Evolutionary conservation across 257 asterid genomes (phyloP).

Genomic region (Scutellaria minor): DNA sequence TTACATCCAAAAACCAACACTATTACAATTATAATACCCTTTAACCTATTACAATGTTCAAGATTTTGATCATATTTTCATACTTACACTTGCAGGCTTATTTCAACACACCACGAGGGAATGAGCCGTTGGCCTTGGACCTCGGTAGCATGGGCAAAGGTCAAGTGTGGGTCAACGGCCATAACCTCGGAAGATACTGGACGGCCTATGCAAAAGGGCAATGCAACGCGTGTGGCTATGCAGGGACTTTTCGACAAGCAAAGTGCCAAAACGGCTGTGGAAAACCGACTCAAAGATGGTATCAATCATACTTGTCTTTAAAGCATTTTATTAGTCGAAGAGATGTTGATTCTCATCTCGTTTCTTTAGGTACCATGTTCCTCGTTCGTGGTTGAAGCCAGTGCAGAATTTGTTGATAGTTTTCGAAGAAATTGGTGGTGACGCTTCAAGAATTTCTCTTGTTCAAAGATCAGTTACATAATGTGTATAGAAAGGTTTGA

Average conservation of each 20-base stretch:
- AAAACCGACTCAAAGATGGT: conserved; percentile 96
- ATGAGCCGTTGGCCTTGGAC: conserved; percentile 80
- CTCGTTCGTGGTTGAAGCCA: conserved; percentile 88
- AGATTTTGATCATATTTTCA: not conserved
- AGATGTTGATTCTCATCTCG: not conserved
- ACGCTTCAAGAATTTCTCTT: conserved; percentile 78
- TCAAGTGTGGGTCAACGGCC: conserved; percentile 90
- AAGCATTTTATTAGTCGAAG: not conserved
- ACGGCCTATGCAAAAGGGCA: conserved; percentile 70
- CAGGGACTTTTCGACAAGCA: conserved; percentile 63
- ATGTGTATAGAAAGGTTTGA: conserved; percentile 38
- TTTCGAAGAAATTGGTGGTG: conserved; percentile 93
- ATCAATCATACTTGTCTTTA: conserved; percentile 4
- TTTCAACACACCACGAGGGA: conserved; percentile 74
- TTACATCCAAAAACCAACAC: no score
- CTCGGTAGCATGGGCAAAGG: conserved; percentile 90
- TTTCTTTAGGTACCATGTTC: conserved; percentile 84
- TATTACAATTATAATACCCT: no score
- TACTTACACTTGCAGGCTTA: conserved; percentile 55
- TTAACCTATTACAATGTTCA: no score
- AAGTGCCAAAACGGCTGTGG: conserved; percentile 96
- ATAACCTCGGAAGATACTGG: conserved; percentile 92
- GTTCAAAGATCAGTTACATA: conserved; percentile 61
- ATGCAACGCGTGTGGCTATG: conserved; percentile 69
- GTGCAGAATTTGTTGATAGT: conserved; percentile 64